Conservation (phyloP, 2,329 filamentous ascomycete species). For the Colletotrichum orbiculare region DNA sequence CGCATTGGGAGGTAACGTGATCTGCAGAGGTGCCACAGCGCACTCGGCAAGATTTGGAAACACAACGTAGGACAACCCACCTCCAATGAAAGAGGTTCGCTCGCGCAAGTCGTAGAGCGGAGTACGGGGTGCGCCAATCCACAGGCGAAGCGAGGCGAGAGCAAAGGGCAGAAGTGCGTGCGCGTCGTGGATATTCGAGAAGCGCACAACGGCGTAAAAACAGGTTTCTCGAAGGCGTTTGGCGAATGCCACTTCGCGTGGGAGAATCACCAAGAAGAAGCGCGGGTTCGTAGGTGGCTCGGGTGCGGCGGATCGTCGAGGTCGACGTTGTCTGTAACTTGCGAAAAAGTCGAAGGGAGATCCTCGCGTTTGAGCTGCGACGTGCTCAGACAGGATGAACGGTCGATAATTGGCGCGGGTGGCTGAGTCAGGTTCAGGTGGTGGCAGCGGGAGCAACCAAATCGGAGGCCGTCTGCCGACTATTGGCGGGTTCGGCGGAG, state of each 20-base stretch:
- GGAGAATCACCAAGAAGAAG: slow-evolving; percentile 4
- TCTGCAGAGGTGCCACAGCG: slow-evolving; percentile 28
- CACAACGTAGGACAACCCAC: slow-evolving; percentile 29
- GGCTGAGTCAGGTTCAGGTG: slow-evolving; percentile 36
- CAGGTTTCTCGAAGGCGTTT: too few species aligned
- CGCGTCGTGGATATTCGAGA: slow-evolving; percentile 9
- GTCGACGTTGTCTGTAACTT: slow-evolving; percentile 1
- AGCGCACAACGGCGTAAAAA: neutral
- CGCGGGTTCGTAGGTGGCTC: slow-evolving; percentile 7
- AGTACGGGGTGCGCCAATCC: slow-evolving; percentile 13
- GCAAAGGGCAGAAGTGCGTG: too few species aligned
- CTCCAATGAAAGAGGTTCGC: slow-evolving; percentile 24
- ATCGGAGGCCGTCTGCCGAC: slow-evolving; percentile 21
- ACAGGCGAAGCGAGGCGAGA: neutral
- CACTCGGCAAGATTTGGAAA: slow-evolving; percentile 17
- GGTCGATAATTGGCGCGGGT: slow-evolving; percentile 29
- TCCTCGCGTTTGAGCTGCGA: slow-evolving; percentile 14
- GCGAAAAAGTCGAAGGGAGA: slow-evolving; percentile 4
- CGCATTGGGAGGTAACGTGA: slow-evolving; percentile 16
- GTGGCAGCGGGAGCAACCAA: slow-evolving; percentile 25
- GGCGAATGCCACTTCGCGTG: slow-evolving; percentile 6
- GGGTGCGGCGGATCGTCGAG: slow-evolving; percentile 13
- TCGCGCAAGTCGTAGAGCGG: slow-evolving; percentile 12
- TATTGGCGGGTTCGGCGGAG: slow-evolving; percentile 32
- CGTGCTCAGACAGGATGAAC: slow-evolving; percentile 31